These are phyloP conservation scores for Globisporangium carolinianum DNA, from an alignment of 352 stramenopile species.

Conservation along the genomic window DNA sequence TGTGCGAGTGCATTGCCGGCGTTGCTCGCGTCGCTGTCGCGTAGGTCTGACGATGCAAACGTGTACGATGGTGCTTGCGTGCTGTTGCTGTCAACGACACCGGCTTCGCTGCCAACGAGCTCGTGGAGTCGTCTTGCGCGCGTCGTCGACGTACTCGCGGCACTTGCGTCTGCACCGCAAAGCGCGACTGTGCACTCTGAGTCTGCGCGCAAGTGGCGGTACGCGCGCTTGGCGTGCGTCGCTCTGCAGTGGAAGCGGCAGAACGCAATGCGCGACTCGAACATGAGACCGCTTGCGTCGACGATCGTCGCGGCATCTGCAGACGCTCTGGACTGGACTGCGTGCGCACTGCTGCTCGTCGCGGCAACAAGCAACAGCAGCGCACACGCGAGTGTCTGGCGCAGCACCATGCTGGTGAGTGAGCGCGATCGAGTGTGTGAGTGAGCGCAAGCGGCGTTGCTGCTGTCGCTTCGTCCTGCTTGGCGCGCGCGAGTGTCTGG, in stretches of 20 bases:
- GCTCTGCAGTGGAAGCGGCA: conserved; percentile 55
- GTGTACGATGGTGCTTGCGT: conserved; percentile 18
- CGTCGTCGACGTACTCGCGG: background rate
- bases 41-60: conserved; percentile 13
- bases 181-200: conserved; percentile 28
- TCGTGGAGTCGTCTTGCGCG: background rate
- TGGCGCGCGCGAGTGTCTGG: too few species aligned
- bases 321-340: too few species aligned
- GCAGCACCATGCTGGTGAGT: too few species aligned
- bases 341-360: too few species aligned
- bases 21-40: conserved; percentile 7
- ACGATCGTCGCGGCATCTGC: conserved; percentile 1
- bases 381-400: too few species aligned
- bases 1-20: conserved; percentile 26
- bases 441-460: too few species aligned
- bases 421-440: too few species aligned
- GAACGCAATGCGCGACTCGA: conserved; percentile 38
- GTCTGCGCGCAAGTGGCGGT: conserved; percentile 24
- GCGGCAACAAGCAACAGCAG: too few species aligned
- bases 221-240: conserved; percentile 32
- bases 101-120: too few species aligned
- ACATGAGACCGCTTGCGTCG: conserved; percentile 33
- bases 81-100: background rate
- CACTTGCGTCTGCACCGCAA: conserved; percentile 15
- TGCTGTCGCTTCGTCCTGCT: too few species aligned